Evolutionary conservation across 75 land plant genomes (phyloP).

Genomic region (Larix kaempferi): DNA sequence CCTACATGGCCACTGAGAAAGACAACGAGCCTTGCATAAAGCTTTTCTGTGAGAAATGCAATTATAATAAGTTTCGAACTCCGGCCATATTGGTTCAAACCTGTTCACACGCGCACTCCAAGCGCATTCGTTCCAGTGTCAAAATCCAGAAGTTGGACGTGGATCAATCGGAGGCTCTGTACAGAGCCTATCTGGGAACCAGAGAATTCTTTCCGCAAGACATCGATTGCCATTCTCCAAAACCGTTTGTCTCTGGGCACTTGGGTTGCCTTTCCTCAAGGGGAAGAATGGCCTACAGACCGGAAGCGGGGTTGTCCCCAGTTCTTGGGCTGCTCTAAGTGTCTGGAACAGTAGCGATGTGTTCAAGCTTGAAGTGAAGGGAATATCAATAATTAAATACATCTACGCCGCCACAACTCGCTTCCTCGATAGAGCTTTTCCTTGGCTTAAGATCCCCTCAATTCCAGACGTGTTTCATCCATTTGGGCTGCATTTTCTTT

Average conservation of each 20-base stretch:
- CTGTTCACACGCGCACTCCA: conserved; percentile 64
- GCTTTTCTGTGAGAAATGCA: conserved; percentile 68
- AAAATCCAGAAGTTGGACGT: conserved; percentile 33
- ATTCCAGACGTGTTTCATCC: conserved; percentile 82
- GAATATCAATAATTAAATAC: conserved; percentile 34
- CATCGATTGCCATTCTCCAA: conserved; percentile 59
- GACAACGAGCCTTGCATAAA: conserved; percentile 73
- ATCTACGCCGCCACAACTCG: conserved; percentile 41
- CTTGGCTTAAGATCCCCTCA: conserved; percentile 77
- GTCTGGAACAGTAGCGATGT: conserved; percentile 78
- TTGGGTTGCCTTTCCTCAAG: conserved; percentile 50
- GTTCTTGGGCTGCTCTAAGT: conserved; percentile 84
- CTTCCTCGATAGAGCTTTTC: conserved; percentile 40
- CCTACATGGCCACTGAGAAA: conserved; percentile 90
- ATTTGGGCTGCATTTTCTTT: conserved; percentile 84
- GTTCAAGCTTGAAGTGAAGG: conserved; percentile 66
- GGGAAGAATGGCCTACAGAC: neutral
- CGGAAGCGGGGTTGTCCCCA: conserved; percentile 14
- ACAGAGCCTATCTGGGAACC: conserved; percentile 49
- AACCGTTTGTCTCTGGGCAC: conserved; percentile 72
- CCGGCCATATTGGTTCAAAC: conserved; percentile 87
- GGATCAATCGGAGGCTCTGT: conserved; percentile 61
- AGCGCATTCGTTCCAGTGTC: conserved; percentile 14
- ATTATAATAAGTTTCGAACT: conserved; percentile 71
- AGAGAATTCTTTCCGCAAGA: conserved; percentile 92